Conservation (phyloP, 805 yeast species). For the Priceomyces melissophilus region DNA sequence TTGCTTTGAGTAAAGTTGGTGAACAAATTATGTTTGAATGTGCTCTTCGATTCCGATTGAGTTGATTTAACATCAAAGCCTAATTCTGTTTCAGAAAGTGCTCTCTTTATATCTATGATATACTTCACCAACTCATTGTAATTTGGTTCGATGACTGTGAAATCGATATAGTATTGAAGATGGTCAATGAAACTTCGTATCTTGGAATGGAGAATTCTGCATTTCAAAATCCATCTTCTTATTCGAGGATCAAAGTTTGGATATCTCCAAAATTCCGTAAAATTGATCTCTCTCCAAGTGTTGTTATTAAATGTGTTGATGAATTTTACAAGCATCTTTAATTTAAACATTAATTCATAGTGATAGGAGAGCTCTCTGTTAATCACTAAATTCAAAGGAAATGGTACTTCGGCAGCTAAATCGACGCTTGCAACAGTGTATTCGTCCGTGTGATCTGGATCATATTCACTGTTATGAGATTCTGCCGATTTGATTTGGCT, state of each 20-base stretch:
- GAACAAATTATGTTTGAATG: slow-evolving; percentile 4
- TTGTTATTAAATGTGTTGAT: slow-evolving; percentile 56
- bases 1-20: slow-evolving; percentile 12
- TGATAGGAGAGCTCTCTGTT: slow-evolving; percentile 69
- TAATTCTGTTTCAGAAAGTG: slow-evolving; percentile 6
- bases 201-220: slow-evolving; percentile 53
- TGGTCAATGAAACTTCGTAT: slow-evolving; percentile 57
- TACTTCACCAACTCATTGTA: slow-evolving; percentile 41
- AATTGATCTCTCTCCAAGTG: slow-evolving; percentile 69
- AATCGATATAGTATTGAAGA: slow-evolving; percentile 52
- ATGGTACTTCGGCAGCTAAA: slow-evolving; percentile 66
- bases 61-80: slow-evolving; percentile 10
- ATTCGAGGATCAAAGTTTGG: slow-evolving; percentile 40
- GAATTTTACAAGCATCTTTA: slow-evolving; percentile 60
- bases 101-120: slow-evolving; percentile 10
- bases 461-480: slow-evolving; percentile 8
- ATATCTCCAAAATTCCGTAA: slow-evolving; percentile 65
- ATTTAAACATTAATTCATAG: slow-evolving; percentile 76
- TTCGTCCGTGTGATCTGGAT: slow-evolving; percentile 30
- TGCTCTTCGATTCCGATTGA: background rate
- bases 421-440: slow-evolving; percentile 51
- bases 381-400: slow-evolving; percentile 77
- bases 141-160: slow-evolving; percentile 56
- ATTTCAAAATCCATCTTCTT: slow-evolving; percentile 50
- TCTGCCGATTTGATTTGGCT: slow-evolving; percentile 11